Base-by-base conservation (phyloP, 805 yeast species). In the Wickerhamiella australiensis region DNA sequence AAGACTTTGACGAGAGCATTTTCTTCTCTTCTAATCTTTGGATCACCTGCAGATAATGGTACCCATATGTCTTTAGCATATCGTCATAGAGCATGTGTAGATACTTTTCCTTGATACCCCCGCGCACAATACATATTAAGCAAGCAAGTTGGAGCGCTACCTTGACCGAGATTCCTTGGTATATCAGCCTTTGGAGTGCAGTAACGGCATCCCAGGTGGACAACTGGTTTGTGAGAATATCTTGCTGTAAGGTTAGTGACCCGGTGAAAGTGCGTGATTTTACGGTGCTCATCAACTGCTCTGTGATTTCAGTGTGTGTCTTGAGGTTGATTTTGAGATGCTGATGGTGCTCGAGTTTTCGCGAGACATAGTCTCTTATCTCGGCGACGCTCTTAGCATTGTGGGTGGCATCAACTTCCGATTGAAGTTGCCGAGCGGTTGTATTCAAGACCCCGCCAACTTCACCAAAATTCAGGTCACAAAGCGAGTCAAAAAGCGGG, bases 291-390 rank as follows among this genome's bases (percentile, higher is more conserved):
- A 85, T 66, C 1, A 85, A 70, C 27, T 67, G 68, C 57, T 85
- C 92, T 8, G 90, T 82, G n/a, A 87, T 63, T 3, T 65, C 66
- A 0, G 95, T 85, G 61, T 85, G 95, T 50, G 76, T 74, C 54
- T 82, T 76, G 25, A 92, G 73, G 56, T 77, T 68, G 36, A 74
- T 78, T 62, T 87, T 94, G 44, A 76, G 72, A 7, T 71, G 67
- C 51, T 86, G 88, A 44, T 90, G 64, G 12, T 71, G 72, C 7
- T 82, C 79, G 27, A 90, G 68, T 42, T 77, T 79, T 17, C 77
- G 76, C 3, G 31, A 21, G 7, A 90, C 95, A 57, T 88, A 78
- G 45, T 70, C 66, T 59, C 80, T 80, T 55, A 88, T 82, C 56
- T 82, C 82, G 3, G 77, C 68, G 1, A 79, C 74, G 18, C 79